A percentile compares a stretch with the other conserved stretches of the same genome.
These are phyloP conservation scores for Pichia sp. DNA, from an alignment of 1,139 yeast species.

Conservation along the genomic window DNA sequence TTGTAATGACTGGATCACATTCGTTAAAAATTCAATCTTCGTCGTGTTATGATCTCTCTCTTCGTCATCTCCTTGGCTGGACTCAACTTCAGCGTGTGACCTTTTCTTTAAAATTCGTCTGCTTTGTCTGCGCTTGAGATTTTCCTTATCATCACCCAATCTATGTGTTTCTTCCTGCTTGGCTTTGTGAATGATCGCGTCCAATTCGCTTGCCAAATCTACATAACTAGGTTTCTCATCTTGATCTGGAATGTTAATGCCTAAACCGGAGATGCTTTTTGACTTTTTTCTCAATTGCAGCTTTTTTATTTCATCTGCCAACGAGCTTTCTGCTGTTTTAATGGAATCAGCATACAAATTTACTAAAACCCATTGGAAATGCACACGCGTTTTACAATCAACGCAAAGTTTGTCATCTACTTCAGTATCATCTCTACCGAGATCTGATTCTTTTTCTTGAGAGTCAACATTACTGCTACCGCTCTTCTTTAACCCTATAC, in stretches of 20 bases:
- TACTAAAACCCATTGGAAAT: constrained; percentile 26
- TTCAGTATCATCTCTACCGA: constrained; percentile 5
- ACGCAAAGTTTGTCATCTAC: constrained; percentile 25
- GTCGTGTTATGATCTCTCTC: no score
- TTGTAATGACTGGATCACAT: no score
- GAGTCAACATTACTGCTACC: background rate
- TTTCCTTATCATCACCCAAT: background rate
- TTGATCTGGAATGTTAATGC: background rate
- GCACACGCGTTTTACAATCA: constrained; percentile 26
- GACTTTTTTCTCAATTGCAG: background rate
- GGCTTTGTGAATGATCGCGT: constrained; percentile 2
- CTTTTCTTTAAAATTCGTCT: background rate
- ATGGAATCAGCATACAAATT: constrained; percentile 17
- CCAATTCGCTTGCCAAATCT: constrained; percentile 8
- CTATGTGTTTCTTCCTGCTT: background rate
- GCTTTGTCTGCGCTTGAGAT: background rate
- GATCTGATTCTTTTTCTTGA: background rate
- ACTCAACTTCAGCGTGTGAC: background rate
- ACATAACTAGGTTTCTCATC: background rate
- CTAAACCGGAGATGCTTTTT: background rate
- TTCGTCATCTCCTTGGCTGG: no score
- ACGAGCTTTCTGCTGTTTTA: background rate
- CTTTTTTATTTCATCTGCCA: background rate
- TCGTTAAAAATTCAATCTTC: no score
- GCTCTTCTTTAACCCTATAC: background rate